phyloP scores from a whole-genome alignment of 805 yeast genomes.

The Suhomyces tanzawaensis region DNA sequence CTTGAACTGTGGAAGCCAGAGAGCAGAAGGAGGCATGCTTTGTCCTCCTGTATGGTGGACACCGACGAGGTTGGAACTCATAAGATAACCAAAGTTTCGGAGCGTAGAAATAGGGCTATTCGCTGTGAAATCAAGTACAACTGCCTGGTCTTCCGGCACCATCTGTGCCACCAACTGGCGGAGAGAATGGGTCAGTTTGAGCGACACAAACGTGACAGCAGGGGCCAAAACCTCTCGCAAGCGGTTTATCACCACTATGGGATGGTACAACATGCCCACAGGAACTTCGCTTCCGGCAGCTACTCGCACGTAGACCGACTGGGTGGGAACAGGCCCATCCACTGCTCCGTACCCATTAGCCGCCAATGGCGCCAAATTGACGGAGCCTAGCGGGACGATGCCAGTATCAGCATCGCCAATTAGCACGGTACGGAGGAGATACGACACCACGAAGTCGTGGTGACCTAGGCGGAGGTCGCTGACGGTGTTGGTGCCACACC shows the following conservation, averaged over 20 bases:
- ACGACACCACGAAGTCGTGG: conserved; percentile 7
- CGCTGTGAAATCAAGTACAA: conserved; percentile 4
- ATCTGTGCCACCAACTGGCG: conserved; percentile 1
- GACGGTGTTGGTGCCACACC: conserved; percentile 28
- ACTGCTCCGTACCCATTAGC: neutral
- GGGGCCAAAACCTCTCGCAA: conserved; percentile 8
- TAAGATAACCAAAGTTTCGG: neutral
- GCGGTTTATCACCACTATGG: conserved; percentile 10
- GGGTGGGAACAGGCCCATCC: neutral
- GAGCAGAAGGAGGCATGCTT: conserved; percentile 4
- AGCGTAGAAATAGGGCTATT: neutral
- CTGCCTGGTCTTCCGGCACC: neutral
- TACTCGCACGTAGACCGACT: neutral
- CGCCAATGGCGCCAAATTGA: neutral
- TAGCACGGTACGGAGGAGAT: conserved; percentile 5
- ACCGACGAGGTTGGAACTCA: conserved; percentile 4
- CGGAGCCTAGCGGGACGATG: neutral
- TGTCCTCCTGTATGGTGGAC: neutral
- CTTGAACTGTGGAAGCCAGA: conserved; percentile 20
- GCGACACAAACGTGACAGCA: conserved; percentile 7
- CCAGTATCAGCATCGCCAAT: neutral
- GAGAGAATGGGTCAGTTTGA: neutral
- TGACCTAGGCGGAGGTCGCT: conserved; percentile 12
- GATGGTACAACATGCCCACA: conserved; percentile 18
- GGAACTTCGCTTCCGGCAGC: neutral